Evolutionary conservation across 2,329 filamentous ascomycete species (phyloP), one percentile per base, ranked within the genome.

Genomic region (Diaporthe batatas): DNA sequence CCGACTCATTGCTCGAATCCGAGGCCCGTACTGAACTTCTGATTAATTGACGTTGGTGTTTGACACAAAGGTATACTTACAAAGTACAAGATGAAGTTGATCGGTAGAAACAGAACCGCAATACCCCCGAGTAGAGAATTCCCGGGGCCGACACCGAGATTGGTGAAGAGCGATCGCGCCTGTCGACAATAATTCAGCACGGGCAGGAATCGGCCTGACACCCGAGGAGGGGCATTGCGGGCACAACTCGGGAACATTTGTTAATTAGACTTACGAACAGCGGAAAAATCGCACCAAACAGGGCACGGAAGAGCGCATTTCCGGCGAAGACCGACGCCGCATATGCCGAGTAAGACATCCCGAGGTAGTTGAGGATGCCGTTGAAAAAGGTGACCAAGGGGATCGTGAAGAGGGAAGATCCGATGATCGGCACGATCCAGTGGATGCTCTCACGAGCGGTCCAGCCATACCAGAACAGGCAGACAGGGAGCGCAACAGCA

Each of bases 391-490:
- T 44, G 1, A 62, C 58, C 23, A 62, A 44, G 25, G 58, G 36
- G 25, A 47, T 44, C 6, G 36, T 47, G 36, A 47, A 62, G 36
- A 62, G 58, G 42, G 34, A 42, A 29, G 34, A 42, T 11, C 86
- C 88, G 11, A 90, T 79, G 76, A 89, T 84, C 2, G 87, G 86
- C 0, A 84, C 85, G 42, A 89, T 85, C 86, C 86, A 89, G 74
- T 88, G 86, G 6, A 85, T 81, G n/a, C 79, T 76, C 11, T 84
- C 81, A 12, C 88, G 77, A 0, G 83, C 81, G 0, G 85, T 84
- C 87, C 87, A 89, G 21, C 87, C 87, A 75, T 88, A 88, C 78
- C 84, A 82, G 77, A 89, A 88, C 51, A 89, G 80, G 4, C 85
- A 84, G 25, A 84, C 77, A 0, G 86, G 86, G 10, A 89, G 83